Conservation (phyloP, 2,329 filamentous ascomycete genomes). For the Colletotrichum liaoningense region DNA sequence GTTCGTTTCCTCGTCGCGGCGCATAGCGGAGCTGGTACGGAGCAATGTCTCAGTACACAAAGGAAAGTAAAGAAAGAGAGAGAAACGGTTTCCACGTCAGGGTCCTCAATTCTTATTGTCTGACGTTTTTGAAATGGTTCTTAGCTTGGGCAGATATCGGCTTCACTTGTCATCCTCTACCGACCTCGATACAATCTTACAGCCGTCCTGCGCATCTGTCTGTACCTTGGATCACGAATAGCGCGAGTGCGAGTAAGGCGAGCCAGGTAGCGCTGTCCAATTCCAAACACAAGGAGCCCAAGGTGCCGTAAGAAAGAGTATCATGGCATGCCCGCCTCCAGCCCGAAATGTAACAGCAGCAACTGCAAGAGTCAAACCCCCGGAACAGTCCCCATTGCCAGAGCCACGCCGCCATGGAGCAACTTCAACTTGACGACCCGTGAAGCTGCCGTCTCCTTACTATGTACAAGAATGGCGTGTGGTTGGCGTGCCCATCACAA, state of each 20-base stretch:
- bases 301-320: background rate
- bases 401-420: background rate
- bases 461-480: background rate
- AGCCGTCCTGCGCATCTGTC: too few species aligned
- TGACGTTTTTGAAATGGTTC: background rate
- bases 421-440: background rate
- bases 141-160: too few species aligned
- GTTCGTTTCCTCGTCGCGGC: background rate
- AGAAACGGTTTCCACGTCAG: background rate
- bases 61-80: background rate
- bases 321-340: slow-evolving; percentile 5
- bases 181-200: too few species aligned
- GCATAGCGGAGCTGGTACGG: background rate
- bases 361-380: slow-evolving; percentile 13
- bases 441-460: background rate
- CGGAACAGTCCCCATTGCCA: background rate
- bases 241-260: background rate
- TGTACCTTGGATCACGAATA: background rate
- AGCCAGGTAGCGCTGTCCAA: background rate
- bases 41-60: background rate
- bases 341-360: slow-evolving; percentile 2
- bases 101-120: background rate
- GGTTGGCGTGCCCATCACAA: background rate
- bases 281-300: slow-evolving; percentile 1
- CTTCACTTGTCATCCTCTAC: too few species aligned